These are phyloP conservation scores for Auricularia cornea DNA, from an alignment of 768 basidiomycete genomes.

Conservation along the genomic window DNA sequence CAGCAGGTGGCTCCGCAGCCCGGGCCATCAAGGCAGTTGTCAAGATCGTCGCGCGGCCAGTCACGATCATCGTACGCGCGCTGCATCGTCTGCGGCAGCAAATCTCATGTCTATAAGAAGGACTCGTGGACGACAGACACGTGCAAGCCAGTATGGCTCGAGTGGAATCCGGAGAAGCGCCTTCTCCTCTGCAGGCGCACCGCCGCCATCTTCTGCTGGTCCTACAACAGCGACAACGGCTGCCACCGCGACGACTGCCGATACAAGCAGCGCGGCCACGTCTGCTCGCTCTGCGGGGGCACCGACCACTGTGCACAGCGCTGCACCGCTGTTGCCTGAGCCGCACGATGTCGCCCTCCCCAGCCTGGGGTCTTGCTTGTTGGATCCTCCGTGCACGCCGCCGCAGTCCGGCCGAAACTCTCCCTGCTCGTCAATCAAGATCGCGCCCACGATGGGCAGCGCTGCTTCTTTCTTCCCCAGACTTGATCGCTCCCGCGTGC, in stretches of 20 bases:
- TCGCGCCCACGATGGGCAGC: too few species aligned
- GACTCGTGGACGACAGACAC: neutral
- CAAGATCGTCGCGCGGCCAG: too few species aligned
- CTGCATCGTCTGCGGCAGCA: neutral
- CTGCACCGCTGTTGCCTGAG: neutral
- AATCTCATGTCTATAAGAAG: neutral
- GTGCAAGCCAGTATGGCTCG: neutral
- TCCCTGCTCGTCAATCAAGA: too few species aligned
- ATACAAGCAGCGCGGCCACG: neutral
- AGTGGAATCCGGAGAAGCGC: neutral
- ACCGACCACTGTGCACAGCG: neutral
- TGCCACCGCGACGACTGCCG: neutral
- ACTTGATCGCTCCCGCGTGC: conserved; percentile 11
- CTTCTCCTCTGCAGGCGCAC: neutral
- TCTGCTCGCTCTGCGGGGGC: neutral
- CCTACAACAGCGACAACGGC: neutral
- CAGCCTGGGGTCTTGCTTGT: too few species aligned
- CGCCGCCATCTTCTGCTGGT: neutral
- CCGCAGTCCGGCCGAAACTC: too few species aligned
- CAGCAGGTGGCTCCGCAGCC: too few species aligned
- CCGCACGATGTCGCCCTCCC: neutral
- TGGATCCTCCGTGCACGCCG: too few species aligned
- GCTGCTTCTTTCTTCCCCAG: neutral
- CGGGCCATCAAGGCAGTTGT: too few species aligned
- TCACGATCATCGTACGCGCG: too few species aligned